phyloP scores from a whole-genome alignment of 345 rosid species.

The Gossypium raimondii region DNA sequence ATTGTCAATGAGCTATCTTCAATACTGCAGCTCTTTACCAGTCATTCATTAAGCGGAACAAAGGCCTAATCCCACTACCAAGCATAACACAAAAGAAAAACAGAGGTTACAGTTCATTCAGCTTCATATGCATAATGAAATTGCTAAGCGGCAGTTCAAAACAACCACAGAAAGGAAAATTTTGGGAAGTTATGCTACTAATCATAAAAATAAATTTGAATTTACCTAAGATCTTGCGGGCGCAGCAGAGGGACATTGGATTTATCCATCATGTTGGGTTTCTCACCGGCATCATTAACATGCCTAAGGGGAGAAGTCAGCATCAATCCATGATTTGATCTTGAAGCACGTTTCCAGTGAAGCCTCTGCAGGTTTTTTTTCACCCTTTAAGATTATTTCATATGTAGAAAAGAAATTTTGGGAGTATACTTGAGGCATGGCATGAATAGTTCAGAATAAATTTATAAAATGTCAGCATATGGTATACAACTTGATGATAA shows the following conservation, averaged over 20 bases:
- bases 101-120: background rate
- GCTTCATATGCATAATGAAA: background rate
- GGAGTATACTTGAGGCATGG: background rate
- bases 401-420: background rate
- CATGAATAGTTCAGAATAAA: conserved; percentile 6
- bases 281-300: conserved; percentile 34
- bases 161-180: background rate
- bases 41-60: background rate
- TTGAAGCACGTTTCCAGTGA: conserved; percentile 89
- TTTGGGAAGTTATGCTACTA: background rate
- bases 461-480: background rate
- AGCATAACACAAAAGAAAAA: background rate
- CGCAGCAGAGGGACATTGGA: conserved; percentile 54
- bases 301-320: conserved; percentile 82
- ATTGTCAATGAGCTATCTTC: background rate
- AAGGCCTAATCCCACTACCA: background rate
- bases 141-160: background rate
- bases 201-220: background rate
- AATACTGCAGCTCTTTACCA: background rate
- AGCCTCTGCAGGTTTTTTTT: conserved; percentile 54
- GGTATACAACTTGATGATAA: conserved; percentile 8
- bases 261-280: conserved; percentile 35
- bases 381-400: conserved; percentile 3
- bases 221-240: conserved; percentile 75
- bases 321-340: conserved; percentile 74